A percentile compares a stretch with the other conserved stretches of the same genome.
Conservation (phyloP, 306 rosid genomes). For the peach (Prunus persica) region DNA sequence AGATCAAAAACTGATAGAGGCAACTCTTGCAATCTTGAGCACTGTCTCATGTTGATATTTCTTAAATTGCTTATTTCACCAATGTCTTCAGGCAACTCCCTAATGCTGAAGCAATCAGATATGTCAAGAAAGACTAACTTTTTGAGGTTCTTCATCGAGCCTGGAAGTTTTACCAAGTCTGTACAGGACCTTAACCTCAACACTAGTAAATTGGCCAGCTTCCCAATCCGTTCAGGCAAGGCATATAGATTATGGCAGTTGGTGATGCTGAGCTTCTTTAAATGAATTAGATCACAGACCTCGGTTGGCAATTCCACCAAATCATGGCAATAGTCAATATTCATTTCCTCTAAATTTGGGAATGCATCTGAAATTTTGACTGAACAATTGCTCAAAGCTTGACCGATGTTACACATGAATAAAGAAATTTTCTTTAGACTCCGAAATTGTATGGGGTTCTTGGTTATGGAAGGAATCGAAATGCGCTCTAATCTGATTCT, state of each 20-base stretch:
- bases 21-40: constrained; percentile 33
- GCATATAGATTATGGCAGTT: constrained; percentile 49
- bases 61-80: constrained; percentile 32
- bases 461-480: constrained; percentile 33
- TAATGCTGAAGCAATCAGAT: constrained; percentile 43
- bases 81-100: constrained; percentile 40
- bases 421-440: constrained; percentile 56
- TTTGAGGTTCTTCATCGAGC: constrained; percentile 23
- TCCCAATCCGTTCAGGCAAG: constrained; percentile 40
- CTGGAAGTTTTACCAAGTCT: constrained; percentile 38
- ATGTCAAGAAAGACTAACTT: constrained; percentile 42
- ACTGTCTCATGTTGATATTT: constrained; percentile 35
- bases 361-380: constrained; percentile 27
- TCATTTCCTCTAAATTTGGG: constrained; percentile 46
- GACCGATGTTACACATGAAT: constrained; percentile 54
- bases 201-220: constrained; percentile 38
- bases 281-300: constrained; percentile 20
- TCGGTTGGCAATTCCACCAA: constrained; percentile 38
- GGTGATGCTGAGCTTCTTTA: constrained; percentile 53
- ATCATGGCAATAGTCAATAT: constrained; percentile 48
- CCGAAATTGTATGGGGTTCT: constrained; percentile 25
- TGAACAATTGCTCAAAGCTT: constrained; percentile 31
- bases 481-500: constrained; percentile 56
- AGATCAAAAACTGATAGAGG: constrained; percentile 43
- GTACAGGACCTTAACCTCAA: constrained; percentile 52